Conservation (phyloP, 2,329 filamentous ascomycete species). For the Penicillium capsulatum region DNA sequence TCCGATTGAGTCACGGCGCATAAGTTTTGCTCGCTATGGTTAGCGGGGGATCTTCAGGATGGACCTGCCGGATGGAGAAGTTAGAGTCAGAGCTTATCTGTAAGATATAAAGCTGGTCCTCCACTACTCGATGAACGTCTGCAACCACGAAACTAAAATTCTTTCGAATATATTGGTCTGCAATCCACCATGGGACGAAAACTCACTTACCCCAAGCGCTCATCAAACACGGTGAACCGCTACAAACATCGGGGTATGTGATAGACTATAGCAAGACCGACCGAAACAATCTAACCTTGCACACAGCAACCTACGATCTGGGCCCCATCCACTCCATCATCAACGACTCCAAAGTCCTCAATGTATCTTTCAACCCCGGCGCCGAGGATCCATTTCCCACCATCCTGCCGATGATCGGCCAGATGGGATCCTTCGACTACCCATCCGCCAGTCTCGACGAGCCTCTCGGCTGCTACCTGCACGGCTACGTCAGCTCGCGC, state of each 20-base stretch:
- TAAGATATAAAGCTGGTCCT: no score
- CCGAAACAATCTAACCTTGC: background rate
- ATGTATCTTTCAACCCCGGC: slow-evolving; percentile 70
- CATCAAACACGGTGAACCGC: slow-evolving; percentile 63
- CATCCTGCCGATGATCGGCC: slow-evolving; percentile 79
- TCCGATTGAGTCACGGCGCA: no score
- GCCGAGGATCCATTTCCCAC: slow-evolving; percentile 65
- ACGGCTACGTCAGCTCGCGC: slow-evolving; percentile 77
- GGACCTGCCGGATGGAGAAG: no score
- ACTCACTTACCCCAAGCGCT: slow-evolving; percentile 58
- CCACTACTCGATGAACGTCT: background rate
- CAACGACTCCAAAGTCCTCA: slow-evolving; percentile 68
- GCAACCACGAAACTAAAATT: background rate
- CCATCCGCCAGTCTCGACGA: slow-evolving; percentile 60
- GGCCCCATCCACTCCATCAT: slow-evolving; percentile 70
- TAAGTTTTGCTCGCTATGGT: no score
- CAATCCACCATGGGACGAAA: slow-evolving; percentile 38
- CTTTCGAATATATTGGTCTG: background rate
- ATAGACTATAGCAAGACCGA: background rate
- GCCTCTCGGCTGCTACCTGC: slow-evolving; percentile 71
- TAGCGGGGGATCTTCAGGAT: no score
- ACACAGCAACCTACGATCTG: slow-evolving; percentile 64
- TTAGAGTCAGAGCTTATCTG: no score
- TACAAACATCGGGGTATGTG: slow-evolving; percentile 59
- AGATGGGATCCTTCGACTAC: slow-evolving; percentile 67